These are phyloP conservation scores for Tuctoria greenei DNA, from an alignment of 176 grass and related monocot species.

Conservation along the genomic window DNA sequence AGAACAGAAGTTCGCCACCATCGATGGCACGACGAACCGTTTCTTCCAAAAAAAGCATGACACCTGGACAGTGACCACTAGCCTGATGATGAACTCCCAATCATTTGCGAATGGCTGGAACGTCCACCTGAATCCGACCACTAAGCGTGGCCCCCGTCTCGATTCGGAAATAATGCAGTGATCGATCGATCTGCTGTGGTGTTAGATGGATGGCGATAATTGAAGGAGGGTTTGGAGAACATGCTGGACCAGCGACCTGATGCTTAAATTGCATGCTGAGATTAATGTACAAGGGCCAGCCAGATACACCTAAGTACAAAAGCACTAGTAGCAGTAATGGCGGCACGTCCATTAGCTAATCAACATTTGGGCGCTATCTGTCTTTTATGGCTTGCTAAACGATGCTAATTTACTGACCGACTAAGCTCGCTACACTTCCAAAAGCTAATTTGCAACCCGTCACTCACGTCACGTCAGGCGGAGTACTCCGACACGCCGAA, in stretches of 20 bases:
- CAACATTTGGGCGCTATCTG: not conserved
- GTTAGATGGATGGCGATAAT: too few species aligned
- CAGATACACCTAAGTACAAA: too few species aligned
- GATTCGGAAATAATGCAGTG: not conserved
- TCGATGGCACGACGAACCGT: not conserved
- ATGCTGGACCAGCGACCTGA: too few species aligned
- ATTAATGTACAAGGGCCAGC: too few species aligned
- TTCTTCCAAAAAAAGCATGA: conserved; percentile 21
- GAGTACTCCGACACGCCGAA: conserved; percentile 84
- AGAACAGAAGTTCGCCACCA: not conserved
- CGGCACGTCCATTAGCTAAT: conserved; percentile 3
- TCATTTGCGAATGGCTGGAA: not conserved
- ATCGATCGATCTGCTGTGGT: not conserved
- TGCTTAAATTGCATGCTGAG: too few species aligned
- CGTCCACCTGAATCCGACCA: not conserved
- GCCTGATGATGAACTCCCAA: not conserved
- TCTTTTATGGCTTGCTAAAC: not conserved
- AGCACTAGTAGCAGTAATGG: too few species aligned
- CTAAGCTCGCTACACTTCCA: conserved; percentile 8
- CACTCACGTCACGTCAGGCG: conserved; percentile 30
- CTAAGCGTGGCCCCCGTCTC: not conserved
- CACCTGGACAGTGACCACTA: conserved; percentile 29
- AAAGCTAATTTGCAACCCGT: conserved; percentile 19
- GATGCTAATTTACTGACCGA: not conserved
- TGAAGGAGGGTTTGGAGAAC: too few species aligned